Evolutionary conservation across 2,329 filamentous ascomycete species (phyloP), one percentile per base, ranked within the genome.

Genomic region (Pyrenophora tritici-repentis): DNA sequence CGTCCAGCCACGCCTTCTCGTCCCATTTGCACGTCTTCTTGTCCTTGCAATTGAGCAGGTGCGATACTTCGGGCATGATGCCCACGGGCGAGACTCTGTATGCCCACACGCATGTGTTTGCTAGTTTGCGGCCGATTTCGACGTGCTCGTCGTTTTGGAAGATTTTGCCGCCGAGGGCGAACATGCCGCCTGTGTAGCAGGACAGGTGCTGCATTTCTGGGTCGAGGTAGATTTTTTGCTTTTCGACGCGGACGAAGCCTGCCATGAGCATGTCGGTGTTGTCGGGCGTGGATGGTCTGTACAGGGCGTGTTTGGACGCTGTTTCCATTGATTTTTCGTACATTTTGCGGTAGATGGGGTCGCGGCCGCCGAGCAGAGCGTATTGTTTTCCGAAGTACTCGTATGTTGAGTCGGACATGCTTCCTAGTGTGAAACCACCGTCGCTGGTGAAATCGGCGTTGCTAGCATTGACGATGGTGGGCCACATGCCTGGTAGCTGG

Each of bases 111-210:
- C 84, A 86, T 3, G 81, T 81, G 48, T 86, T 79, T 0, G 83
- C 81, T 38, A 86, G 73, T 61, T 83, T 81, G 36, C 76, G 74
- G 9, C 81, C 84, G 43, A 85, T 78, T 1, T 78, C 73, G 53
- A 86, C 72, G 58, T 86, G 83, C 13, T 73, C 71, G 2, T 79
- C 70, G n/a, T 81, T 75, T 12, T 76, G 71, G 65, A 86, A 85
- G 1, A 86, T 63, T 60, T 80, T 82, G 37, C 83, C 79, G 22
- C 83, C 84, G 0, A 86, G 68, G 0, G 80, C 83, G 53, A 85
- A 81, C 83, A 86, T 86, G 44, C 83, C 84, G 9, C 84, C 84
- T 0, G 80, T 76, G 62, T 83, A 86, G 71, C 84, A 86, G 18
- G 75, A 77, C 12, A 86, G 75, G 66, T 86, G 84, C 43, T 83